Conservation (phyloP, 2,329 filamentous ascomycete species). For the Sporothrix phasma region DNA sequence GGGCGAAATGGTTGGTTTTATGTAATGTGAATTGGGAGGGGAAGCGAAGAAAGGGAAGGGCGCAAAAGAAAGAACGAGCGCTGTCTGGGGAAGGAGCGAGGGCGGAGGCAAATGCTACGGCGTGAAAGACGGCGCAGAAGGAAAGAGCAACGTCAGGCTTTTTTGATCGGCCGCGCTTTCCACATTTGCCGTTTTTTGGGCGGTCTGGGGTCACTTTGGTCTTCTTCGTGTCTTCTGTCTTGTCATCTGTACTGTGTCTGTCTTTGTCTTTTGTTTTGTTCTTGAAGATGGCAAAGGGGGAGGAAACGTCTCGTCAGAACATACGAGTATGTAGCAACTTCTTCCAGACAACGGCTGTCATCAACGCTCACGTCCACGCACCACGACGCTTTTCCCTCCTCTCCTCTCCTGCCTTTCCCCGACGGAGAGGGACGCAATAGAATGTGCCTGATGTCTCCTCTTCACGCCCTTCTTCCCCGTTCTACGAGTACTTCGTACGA, state of each 20-base stretch:
- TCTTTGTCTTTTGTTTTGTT: neutral
- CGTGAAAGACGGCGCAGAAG: no score
- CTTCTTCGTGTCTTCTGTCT: no score
- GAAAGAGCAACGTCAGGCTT: neutral
- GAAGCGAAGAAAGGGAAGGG: conserved; percentile 22
- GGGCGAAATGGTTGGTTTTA: conserved; percentile 37
- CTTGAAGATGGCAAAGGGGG: neutral
- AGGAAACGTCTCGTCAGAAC: neutral
- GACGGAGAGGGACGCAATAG: neutral
- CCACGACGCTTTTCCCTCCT: neutral
- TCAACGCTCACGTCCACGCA: neutral
- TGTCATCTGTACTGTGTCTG: no score
- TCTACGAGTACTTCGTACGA: no score
- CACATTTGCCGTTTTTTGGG: neutral
- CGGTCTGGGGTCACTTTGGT: no score
- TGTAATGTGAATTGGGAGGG: conserved; percentile 35
- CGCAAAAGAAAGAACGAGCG: neutral
- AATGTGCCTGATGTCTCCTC: neutral
- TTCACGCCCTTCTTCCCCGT: neutral
- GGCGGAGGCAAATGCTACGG: neutral
- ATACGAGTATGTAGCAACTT: no score
- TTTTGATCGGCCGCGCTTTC: neutral
- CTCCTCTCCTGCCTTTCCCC: conserved; percentile 1
- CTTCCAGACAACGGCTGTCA: neutral
- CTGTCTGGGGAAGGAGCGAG: conserved; percentile 1